These are phyloP conservation scores for Trichophyton benhamiae DNA, from an alignment of 2,329 filamentous ascomycete genomes.

Conservation along the genomic window DNA sequence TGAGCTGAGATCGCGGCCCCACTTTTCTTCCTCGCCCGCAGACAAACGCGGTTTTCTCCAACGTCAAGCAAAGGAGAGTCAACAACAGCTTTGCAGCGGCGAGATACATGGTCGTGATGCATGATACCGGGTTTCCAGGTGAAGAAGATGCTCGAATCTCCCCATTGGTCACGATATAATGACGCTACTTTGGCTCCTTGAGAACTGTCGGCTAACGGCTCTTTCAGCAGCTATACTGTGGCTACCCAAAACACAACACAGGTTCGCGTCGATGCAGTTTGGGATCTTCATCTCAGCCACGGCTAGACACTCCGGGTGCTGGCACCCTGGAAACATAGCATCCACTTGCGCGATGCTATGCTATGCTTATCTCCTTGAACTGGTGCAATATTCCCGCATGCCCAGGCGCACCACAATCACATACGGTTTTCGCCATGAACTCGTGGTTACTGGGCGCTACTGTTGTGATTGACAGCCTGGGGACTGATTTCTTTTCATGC, in stretches of 20 bases:
- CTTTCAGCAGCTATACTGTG: background rate
- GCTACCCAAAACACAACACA: background rate
- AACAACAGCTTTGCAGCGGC: background rate
- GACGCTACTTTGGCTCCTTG: background rate
- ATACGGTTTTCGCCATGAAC: background rate
- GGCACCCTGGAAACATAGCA: background rate
- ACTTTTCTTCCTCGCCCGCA: background rate
- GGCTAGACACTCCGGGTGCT: background rate
- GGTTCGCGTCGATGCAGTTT: background rate
- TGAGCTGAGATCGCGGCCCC: background rate
- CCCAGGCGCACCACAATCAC: background rate
- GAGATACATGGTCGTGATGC: background rate
- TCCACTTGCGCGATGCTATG: background rate
- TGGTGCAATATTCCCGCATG: background rate
- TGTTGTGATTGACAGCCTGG: too few relatives aligned
- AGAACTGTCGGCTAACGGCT: background rate
- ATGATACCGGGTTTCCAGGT: background rate
- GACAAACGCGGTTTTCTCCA: background rate
- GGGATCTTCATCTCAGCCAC: background rate
- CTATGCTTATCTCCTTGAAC: background rate
- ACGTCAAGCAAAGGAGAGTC: background rate
- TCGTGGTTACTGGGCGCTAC: background rate
- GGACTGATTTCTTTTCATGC: too few relatives aligned
- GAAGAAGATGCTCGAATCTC: background rate
- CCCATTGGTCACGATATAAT: background rate